Evolutionary conservation across 2,329 filamentous ascomycete genomes (phyloP).

Genomic region (Fusarium denticulatum): DNA sequence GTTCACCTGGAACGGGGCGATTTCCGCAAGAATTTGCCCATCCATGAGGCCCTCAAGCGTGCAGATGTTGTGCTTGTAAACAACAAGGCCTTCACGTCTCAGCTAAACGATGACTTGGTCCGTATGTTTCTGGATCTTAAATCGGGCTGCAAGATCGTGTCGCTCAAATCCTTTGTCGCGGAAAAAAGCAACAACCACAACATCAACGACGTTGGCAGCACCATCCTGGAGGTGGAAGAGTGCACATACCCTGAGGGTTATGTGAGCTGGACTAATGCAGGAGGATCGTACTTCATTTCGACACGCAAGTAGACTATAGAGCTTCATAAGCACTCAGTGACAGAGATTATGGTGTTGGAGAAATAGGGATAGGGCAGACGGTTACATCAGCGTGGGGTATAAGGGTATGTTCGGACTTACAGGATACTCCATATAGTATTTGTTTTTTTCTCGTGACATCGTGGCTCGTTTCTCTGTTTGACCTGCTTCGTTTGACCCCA

Average conservation of each 20-base stretch:
- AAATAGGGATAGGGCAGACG: conserved; percentile 32
- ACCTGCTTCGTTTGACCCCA: background rate
- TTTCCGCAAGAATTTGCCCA: conserved; percentile 78
- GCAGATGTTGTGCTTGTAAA: conserved; percentile 98
- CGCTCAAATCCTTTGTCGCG: conserved; percentile 89
- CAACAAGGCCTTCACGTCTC: conserved; percentile 93
- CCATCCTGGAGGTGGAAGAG: conserved; percentile 80
- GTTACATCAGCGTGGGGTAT: conserved; percentile 33
- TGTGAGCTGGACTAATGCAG: conserved; percentile 91
- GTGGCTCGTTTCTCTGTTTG: conserved; percentile 1
- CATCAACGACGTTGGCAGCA: conserved; percentile 80
- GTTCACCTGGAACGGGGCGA: conserved; percentile 86
- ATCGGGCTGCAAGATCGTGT: conserved; percentile 88
- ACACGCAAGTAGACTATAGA: conserved; percentile 69
- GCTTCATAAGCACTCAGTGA: conserved; percentile 45
- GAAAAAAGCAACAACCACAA: conserved; percentile 81
- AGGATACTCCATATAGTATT: conserved; percentile 48
- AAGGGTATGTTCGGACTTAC: conserved; percentile 42
- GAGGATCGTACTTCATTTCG: conserved; percentile 89
- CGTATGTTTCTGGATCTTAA: conserved; percentile 95
- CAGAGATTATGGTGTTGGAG: conserved; percentile 23
- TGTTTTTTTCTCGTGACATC: conserved; percentile 37
- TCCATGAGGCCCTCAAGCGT: conserved; percentile 77
- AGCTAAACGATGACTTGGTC: conserved; percentile 84
- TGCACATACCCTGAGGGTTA: conserved; percentile 71